Base-by-base conservation (phyloP, 2,329 filamentous ascomycete genomes). In the Penicillium sp. region DNA sequence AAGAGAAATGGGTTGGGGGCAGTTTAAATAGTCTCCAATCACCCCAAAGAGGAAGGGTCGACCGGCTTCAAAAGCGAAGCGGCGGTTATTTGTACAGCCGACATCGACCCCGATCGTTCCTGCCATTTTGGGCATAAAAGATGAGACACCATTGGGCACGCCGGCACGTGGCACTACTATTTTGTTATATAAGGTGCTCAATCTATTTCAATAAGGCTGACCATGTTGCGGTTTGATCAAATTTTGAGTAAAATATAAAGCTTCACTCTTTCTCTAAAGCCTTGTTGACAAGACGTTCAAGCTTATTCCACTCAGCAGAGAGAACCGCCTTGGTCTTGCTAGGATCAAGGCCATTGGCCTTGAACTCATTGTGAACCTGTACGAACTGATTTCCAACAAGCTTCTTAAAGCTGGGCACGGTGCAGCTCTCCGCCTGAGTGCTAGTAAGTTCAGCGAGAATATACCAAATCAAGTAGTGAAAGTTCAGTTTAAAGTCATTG, bases 251-350 rank as follows among this genome's bases (percentile, higher is more conserved):
- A 25, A 13, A 42, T 43, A 43, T 23, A 52, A 35, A 6, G 33
- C 33, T 35, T 52, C 13, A 71, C 67, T 57, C 74, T 66, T 23
- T 71, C 65, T 55, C 71, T 67, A 65, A 41, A 29, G 64, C 65
- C 25, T 58, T 53, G 38, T 65, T 57, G 37, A 69, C 69, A 47
- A 78, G 58, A 50, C 63, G 59, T 51, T 80, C 79, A 61, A 84
- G 69, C 68, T 83, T 82, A 62, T 78, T 76, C 67, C 78, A 83
- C 67, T 82, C 81, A 43, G 69, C 70, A 46, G 62, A 61, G 17
- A 75, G 65, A 21, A 65, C 56, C 8, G 52, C 60, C 45, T 60
- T 54, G 51, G 70, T 62, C 2, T 46, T 61, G 19, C 58, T 64
- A 19, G 68, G 67, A 61, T 72, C 67, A 55, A 68, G 48, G 19